Evolutionary conservation across 2,329 filamentous ascomycete genomes (phyloP).

Genomic region (Lasiodiplodia gonubiensis): DNA sequence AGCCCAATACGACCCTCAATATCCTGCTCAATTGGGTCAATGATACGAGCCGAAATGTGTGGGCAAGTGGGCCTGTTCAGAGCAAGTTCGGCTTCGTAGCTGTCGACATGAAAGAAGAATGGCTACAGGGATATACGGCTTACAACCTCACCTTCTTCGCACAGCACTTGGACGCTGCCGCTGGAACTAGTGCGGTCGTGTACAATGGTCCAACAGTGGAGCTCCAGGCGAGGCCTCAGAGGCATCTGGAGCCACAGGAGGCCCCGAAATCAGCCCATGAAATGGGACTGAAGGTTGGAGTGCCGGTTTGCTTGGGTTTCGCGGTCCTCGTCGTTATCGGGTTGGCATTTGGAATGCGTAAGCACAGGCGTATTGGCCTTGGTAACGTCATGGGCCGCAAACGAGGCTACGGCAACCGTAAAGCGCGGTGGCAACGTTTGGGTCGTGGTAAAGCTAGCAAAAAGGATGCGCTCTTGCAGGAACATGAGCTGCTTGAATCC

Average conservation of each 20-base stretch:
- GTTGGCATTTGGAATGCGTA: slow-evolving; percentile 50
- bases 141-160: slow-evolving; percentile 49
- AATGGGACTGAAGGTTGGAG: slow-evolving; percentile 35
- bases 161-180: slow-evolving; percentile 35
- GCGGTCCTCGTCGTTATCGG: slow-evolving; percentile 46
- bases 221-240: slow-evolving; percentile 42
- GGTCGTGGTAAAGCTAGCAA: slow-evolving; percentile 36
- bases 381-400: slow-evolving; percentile 45
- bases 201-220: slow-evolving; percentile 46
- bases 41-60: slow-evolving; percentile 42
- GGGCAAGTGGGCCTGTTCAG: slow-evolving; percentile 42
- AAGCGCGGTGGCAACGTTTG: slow-evolving; percentile 45
- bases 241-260: slow-evolving; percentile 43
- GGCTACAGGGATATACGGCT: slow-evolving; percentile 45
- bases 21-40: slow-evolving; percentile 45
- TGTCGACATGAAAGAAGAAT: slow-evolving; percentile 47
- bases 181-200: slow-evolving; percentile 36
- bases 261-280: slow-evolving; percentile 31
- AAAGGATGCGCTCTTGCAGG: slow-evolving; percentile 39
- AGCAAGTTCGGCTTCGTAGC: slow-evolving; percentile 49
- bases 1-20: slow-evolving; percentile 36
- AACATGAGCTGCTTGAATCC: slow-evolving; percentile 34
- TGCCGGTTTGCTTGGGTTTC: slow-evolving; percentile 48
- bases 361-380: slow-evolving; percentile 46
- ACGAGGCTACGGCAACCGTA: slow-evolving; percentile 46